Evolutionary conservation across 768 basidiomycete genomes (phyloP), one percentile per base, ranked within the genome.

Genomic region (Phylloporus sp.): DNA sequence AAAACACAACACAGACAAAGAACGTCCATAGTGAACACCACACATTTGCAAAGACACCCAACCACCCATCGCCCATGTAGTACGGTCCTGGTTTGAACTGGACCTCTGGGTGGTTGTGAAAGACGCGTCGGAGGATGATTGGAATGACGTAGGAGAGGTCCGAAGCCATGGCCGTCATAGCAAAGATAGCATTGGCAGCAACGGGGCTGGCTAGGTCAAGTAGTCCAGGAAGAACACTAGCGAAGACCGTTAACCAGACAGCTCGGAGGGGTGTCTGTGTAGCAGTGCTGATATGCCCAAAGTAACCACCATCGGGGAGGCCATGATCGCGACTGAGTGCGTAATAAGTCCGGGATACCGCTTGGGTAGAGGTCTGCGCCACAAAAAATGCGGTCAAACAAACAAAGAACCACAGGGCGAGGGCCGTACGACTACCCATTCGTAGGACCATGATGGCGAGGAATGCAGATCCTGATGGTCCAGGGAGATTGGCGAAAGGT

Each of bases 321-420:
- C 72, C 79, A 20, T 66, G 67, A 47, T 82, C 80, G 32, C 79
- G 74, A 49, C 76, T 77, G 66, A 85, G 76, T 5, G 83, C 84
- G 56, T 79, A 84, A 53, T 84, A 70, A 4, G 81, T 75, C 41
- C 83, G 73, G 8, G 80, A 80, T 49, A 73, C 77, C 2, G 83
- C 82, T 62, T 85, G 83, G 3, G 79, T 63, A 23, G 76, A 57
- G 3, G 67, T 64, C 52, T 80, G 79, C 15, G 73, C 76, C 16
- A 81, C 80, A 58, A 76, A 80, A 66, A 80, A 84, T 2, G 83
- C 84, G n/a, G 81, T 80, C 58, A 83, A 58, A 62, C 82, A 83
- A 26, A 80, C 78, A 57, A 79, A 75, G 9, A 71, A 71, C 83
- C 83, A 85, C 24, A 85, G 62, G 32, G 77, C 72, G 44, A 84